Evolutionary conservation across 768 basidiomycete species (phyloP), one percentile per base, ranked within the genome.

Genomic region (Trametes sanguinea): DNA sequence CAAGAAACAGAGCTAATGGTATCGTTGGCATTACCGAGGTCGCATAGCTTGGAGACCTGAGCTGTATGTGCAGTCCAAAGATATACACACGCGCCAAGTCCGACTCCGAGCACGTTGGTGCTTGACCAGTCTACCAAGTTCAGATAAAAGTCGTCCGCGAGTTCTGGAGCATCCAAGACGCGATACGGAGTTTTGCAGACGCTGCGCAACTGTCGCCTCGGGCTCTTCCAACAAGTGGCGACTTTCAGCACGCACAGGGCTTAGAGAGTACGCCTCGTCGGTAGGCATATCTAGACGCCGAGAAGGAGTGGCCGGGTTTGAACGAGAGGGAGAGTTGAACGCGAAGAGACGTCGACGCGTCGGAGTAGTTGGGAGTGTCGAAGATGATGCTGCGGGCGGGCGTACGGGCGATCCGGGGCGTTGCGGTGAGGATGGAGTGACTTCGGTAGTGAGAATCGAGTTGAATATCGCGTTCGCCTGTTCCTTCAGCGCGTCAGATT

Each of bases 61-160:
- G 94, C 94, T 59, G 95, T 97, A 54, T 94, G 89, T 6, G 96
- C 97, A 7, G 90, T 92, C 97, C 97, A 99, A 1, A 98, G 86
- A 72, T 99, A 99, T 11, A 99, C 96, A 63, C 93, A 95, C 0
- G 88, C 80, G 2, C 89, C 92, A 6, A 99, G 81, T 2, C 95
- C 96, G 7, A 98, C 97, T 3, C 92, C 95, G 0, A 98, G 85
- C 0, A 98, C 88, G 71, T 98, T 98, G 4, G 92, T 95, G 55
- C 88, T 90, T 2, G 91, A 93, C 97, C 97, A 98, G 65, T 98
- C 95, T 27, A 98, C 95, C 10, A 98, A 82, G 71, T 98, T 98
- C 64, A 99, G 88, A 71, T 99, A 98, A 75, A 98, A 99, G 74
- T 99, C 96, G 72, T 98, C 96, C 32, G 94, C 94, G 11, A 99